Base-by-base conservation (phyloP, 495 filamentous ascomycete species). In the Daldinia concentrica region DNA sequence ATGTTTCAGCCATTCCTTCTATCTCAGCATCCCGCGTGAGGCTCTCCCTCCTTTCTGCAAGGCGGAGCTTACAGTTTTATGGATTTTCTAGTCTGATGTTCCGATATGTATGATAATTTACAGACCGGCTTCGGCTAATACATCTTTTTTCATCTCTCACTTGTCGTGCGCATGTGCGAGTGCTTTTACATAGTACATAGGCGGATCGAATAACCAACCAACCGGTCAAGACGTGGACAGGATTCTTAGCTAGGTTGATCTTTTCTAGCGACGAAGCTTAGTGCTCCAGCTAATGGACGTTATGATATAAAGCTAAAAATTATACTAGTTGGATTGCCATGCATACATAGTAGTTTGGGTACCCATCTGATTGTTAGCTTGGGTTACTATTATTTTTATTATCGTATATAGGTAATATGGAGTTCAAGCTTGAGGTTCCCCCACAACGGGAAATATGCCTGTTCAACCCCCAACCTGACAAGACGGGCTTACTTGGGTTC, bases 1-100 rank as follows among this genome's bases (percentile, higher is more conserved):
- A 58, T 66, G 71, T 73, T 73, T 73, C 71, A 73, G 71, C 71
- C 66, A 73, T 69, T 73, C 61, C 71, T 66, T 69, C 66, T 69
- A 48, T 30, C 61, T 66, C 71, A 59, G 58, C 62, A 63, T 66
- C 71, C 58, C 66, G 71, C 66, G 66, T 69, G 71, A 73, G 62
- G 71, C 71, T 73, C 66, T 69, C 70, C 54, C 55, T 56, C 30
- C 62, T 26, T 63, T 68, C 30, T 48, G 52, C 29, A 58, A 58
- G 51, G 22, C 9, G 52, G 51, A 71, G 54, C 64, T 52, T 52
- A 66, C 36, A 39, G 36, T 52, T 55, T 66, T 59, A 58, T 36
- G 2, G 34, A 3, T 14, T 36, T 36, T 58, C 50, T 43, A 52
- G 65, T 55, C 65, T 62, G 61, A 68, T 66, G 22, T 69, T 34